phyloP scores from a whole-genome alignment of 2,329 filamentous ascomycete genomes.

The Tolypocladium guangdongense region DNA sequence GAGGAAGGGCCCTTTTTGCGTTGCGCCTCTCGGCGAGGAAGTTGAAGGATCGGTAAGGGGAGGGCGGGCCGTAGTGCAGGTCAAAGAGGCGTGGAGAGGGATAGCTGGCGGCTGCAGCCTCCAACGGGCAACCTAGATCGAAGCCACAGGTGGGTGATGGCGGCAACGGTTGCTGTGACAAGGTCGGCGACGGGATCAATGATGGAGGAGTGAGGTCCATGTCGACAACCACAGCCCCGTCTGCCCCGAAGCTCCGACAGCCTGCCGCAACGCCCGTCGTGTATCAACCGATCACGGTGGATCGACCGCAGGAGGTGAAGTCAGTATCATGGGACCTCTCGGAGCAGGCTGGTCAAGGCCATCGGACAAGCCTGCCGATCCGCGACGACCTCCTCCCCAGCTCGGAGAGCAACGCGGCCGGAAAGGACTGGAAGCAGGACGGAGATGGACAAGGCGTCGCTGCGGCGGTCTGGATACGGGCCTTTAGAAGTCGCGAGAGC shows the following conservation, averaged over 20 bases:
- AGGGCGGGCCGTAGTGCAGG: not conserved
- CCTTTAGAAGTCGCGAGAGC: not conserved
- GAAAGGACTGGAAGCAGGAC: not conserved
- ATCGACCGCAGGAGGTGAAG: not conserved
- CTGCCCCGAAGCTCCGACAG: not conserved
- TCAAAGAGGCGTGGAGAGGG: not conserved
- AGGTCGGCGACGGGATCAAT: constrained; percentile 28
- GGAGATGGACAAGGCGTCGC: not conserved
- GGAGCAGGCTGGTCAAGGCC: not conserved
- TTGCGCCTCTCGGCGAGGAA: not conserved
- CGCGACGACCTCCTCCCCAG: not conserved
- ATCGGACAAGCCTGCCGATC: not conserved
- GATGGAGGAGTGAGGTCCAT: constrained; percentile 41
- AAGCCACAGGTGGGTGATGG: not conserved
- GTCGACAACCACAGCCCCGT: constrained; percentile 9
- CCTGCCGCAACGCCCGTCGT: not conserved
- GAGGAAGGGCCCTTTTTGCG: not conserved
- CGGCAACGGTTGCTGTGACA: not conserved
- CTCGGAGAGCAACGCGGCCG: not conserved
- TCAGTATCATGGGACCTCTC: not conserved
- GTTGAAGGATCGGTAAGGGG: not conserved
- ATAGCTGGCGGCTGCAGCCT: not conserved
- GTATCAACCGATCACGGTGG: not conserved
- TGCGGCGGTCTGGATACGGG: not conserved
- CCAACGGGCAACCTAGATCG: not conserved